Conservation (phyloP, 2,329 filamentous ascomycete species). For the Emergomyces africanus region DNA sequence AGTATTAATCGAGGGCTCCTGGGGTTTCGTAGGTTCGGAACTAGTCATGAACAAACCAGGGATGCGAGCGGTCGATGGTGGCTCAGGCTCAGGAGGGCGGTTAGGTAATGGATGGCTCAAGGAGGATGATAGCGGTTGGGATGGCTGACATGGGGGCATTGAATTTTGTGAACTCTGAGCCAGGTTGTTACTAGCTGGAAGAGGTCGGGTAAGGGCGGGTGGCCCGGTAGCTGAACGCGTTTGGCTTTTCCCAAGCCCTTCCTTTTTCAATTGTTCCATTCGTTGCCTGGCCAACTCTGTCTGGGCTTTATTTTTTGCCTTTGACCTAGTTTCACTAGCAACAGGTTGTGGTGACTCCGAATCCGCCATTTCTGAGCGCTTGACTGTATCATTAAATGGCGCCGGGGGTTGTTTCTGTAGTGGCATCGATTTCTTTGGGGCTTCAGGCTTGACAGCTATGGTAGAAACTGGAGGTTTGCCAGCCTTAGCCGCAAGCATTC, state of each 20-base stretch:
- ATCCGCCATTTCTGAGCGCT: constrained; percentile 15
- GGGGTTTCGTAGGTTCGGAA: not conserved
- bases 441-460: constrained; percentile 1
- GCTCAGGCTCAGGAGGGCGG: constrained; percentile 22
- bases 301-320: constrained; percentile 46
- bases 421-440: not conserved
- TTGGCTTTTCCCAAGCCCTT: constrained; percentile 28
- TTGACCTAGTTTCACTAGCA: constrained; percentile 16
- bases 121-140: constrained; percentile 1
- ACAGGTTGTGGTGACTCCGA: constrained; percentile 1
- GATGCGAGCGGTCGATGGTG: constrained; percentile 27
- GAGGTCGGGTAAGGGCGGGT: not conserved
- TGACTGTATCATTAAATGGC: constrained; percentile 9
- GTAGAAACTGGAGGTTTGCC: constrained; percentile 33
- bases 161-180: constrained; percentile 4
- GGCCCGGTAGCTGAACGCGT: constrained; percentile 14
- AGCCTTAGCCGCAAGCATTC: constrained; percentile 59
- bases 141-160: not conserved
- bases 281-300: constrained; percentile 68
- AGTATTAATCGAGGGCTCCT: not conserved
- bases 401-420: not conserved
- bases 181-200: constrained; percentile 2
- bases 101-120: constrained; percentile 25
- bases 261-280: constrained; percentile 59
- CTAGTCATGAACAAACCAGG: constrained; percentile 41